phyloP scores from a whole-genome alignment of 257 asterid genomes.

The Rauvolfia tetraphylla region DNA sequence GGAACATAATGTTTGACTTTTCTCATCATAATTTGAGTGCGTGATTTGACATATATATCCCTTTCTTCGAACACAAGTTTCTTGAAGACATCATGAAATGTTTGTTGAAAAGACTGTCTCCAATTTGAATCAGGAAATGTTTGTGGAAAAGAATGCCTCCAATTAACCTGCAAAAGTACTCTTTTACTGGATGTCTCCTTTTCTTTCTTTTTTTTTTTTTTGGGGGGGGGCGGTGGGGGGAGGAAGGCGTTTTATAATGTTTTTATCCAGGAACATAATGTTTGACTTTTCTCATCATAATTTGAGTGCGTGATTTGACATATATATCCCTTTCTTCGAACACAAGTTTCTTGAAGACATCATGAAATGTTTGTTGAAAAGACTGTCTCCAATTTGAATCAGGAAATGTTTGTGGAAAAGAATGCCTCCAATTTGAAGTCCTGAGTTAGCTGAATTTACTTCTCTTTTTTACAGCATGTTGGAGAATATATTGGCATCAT shows the following conservation, averaged over 20 bases:
- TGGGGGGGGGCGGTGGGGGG: too few relatives aligned
- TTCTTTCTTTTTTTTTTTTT: too few relatives aligned
- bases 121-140: too few relatives aligned
- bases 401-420: too few relatives aligned
- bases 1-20: neutral
- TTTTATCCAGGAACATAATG: neutral
- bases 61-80: neutral
- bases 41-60: neutral
- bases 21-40: neutral
- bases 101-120: neutral
- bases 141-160: too few relatives aligned
- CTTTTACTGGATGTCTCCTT: neutral
- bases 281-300: neutral
- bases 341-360: neutral
- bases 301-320: neutral
- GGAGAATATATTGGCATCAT: neutral
- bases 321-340: neutral
- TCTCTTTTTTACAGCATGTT: neutral
- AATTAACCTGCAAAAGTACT: neutral
- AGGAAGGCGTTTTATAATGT: neutral
- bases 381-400: too few relatives aligned
- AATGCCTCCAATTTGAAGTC: neutral
- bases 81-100: neutral
- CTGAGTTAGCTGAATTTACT: neutral
- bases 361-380: neutral